Conservation (phyloP, 192 early-diverging fungal genomes). For the Coemansia sp. region DNA sequence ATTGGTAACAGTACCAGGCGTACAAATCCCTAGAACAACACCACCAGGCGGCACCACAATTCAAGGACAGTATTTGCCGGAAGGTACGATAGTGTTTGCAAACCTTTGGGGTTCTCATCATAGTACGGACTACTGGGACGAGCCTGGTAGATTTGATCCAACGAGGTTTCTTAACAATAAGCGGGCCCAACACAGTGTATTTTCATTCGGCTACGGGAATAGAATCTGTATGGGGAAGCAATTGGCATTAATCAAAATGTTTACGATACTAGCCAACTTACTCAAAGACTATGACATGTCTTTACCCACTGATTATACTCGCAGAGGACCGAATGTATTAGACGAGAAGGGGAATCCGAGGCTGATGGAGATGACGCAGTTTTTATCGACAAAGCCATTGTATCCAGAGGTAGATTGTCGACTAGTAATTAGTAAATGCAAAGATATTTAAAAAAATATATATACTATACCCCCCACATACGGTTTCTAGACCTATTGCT, state of each 20-base stretch:
- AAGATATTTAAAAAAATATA: neutral
- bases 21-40: slow-evolving; percentile 26
- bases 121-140: slow-evolving; percentile 10
- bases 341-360: slow-evolving; percentile 14
- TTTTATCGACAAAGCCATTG: slow-evolving; percentile 21
- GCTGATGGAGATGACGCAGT: slow-evolving; percentile 28
- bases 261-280: slow-evolving; percentile 30
- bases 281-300: slow-evolving; percentile 27
- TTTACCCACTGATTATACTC: slow-evolving; percentile 11
- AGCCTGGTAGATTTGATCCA: slow-evolving; percentile 20
- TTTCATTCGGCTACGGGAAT: slow-evolving; percentile 37
- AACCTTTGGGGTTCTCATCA: slow-evolving; percentile 28
- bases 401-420: slow-evolving; percentile 31
- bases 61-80: slow-evolving; percentile 26
- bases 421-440: slow-evolving; percentile 12
- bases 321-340: slow-evolving; percentile 11
- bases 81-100: slow-evolving; percentile 26
- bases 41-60: neutral
- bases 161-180: slow-evolving; percentile 19
- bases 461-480: neutral
- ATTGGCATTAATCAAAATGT: slow-evolving; percentile 38
- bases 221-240: slow-evolving; percentile 42
- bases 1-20: slow-evolving; percentile 21
- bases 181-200: slow-evolving; percentile 24
- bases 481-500: slow-evolving; percentile 1